Evolutionary conservation across 2,329 filamentous ascomycete genomes (phyloP).

Genomic region (Talaromyces sp.): DNA sequence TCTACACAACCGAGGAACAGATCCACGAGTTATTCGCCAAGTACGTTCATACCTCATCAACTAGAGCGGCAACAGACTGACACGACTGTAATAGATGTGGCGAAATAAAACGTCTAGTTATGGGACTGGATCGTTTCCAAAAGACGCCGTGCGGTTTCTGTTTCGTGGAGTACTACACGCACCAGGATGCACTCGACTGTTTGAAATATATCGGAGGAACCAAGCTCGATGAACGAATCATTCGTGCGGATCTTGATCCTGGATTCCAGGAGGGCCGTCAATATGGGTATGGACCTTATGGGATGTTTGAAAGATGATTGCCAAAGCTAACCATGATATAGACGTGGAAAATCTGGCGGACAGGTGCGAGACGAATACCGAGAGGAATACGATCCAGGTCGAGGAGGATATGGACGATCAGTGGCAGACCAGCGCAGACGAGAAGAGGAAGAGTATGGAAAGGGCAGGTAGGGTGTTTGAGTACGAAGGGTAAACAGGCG

Average conservation of each 20-base stretch:
- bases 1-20: slow-evolving; percentile 98
- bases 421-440: slow-evolving; percentile 61
- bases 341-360: slow-evolving; percentile 86
- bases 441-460: slow-evolving; percentile 60
- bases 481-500: slow-evolving; percentile 30
- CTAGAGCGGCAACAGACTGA: background rate
- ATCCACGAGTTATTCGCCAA: slow-evolving; percentile 96
- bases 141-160: slow-evolving; percentile 99
- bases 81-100: slow-evolving; percentile 58
- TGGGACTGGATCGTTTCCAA: slow-evolving; percentile 94
- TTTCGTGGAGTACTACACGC: slow-evolving; percentile 98
- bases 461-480: slow-evolving; percentile 46
- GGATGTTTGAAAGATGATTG: too few species aligned
- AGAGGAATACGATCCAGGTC: slow-evolving; percentile 92
- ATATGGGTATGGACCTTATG: slow-evolving; percentile 62
- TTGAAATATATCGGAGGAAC: slow-evolving; percentile 98
- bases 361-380: slow-evolving; percentile 98
- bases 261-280: slow-evolving; percentile 95
- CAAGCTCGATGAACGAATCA: slow-evolving; percentile 95
- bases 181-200: slow-evolving; percentile 94
- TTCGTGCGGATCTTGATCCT: slow-evolving; percentile 90
- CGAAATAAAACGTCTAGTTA: slow-evolving; percentile 95
- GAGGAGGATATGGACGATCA: slow-evolving; percentile 82
- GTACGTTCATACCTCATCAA: slow-evolving; percentile 39
- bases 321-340: slow-evolving; percentile 27